Conservation (phyloP, 2,329 filamentous ascomycete genomes). For the Nigrospora oryzae region DNA sequence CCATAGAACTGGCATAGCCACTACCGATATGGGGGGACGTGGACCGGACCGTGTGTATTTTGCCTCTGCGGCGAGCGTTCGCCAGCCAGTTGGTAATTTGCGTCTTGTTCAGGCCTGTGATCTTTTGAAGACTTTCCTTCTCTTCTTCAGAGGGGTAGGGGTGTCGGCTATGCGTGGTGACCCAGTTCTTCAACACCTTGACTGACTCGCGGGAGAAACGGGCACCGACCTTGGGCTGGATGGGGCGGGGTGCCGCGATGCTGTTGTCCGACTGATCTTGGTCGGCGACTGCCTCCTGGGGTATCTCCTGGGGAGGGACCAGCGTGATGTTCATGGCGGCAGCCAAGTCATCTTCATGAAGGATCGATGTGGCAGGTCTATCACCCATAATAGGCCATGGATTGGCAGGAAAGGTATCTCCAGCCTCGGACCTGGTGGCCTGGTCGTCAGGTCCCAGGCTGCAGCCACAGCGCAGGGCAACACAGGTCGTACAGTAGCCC, state of each 20-base stretch:
- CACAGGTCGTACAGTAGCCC: slow-evolving; percentile 55
- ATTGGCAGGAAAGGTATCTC: slow-evolving; percentile 32
- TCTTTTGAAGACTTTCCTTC: slow-evolving; percentile 68
- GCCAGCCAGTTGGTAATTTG: slow-evolving; percentile 92
- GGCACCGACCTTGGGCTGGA: slow-evolving; percentile 55
- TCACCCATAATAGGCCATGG: slow-evolving; percentile 36
- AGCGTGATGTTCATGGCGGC: slow-evolving; percentile 9
- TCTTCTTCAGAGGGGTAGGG: slow-evolving; percentile 86
- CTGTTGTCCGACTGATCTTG: slow-evolving; percentile 10
- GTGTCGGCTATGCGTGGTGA: slow-evolving; percentile 69
- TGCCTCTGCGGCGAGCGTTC: slow-evolving; percentile 77
- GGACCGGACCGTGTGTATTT: slow-evolving; percentile 60
- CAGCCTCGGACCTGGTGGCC: slow-evolving; percentile 21
- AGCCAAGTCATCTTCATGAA: slow-evolving; percentile 24
- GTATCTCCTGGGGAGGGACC: slow-evolving; percentile 8
- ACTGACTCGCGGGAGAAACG: slow-evolving; percentile 76
- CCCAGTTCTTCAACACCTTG: slow-evolving; percentile 76
- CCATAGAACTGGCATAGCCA: slow-evolving; percentile 54
- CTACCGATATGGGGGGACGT: slow-evolving; percentile 61
- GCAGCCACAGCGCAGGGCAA: slow-evolving; percentile 49
- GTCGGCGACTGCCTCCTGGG: slow-evolving; percentile 1
- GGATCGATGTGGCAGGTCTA: slow-evolving; percentile 29
- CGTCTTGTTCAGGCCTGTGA: slow-evolving; percentile 71
- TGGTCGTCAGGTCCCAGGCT: slow-evolving; percentile 38
- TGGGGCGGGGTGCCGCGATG: slow-evolving; percentile 16